Base-by-base conservation (phyloP, 2,329 filamentous ascomycete species). In the Claviceps capensis region DNA sequence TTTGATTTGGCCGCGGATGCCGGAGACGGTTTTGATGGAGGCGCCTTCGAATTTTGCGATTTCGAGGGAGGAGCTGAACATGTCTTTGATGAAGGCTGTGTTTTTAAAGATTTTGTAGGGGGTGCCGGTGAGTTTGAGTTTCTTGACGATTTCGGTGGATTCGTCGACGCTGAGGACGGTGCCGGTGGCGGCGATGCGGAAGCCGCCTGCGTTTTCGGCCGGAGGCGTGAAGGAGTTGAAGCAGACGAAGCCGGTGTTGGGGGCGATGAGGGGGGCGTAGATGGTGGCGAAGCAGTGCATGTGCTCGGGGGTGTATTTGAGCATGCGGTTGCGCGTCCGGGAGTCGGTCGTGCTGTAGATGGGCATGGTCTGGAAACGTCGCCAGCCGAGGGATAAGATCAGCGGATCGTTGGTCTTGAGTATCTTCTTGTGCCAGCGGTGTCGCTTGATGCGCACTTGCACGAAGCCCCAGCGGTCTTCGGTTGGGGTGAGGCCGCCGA, bases 31-130 rank as follows among this genome's bases (percentile, higher is more conserved):
- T 64, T 90, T 88, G 71, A 98, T 91, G 52, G 87, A 83, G 9
- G 93, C 93, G 53, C 93, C 93, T 72, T 98, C 93, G 63, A 98
- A 98, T 66, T 97, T 98, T 62, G 93, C 91, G 58, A 98, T 93
- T 66, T 98, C 93, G 43, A 98, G 82, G 0, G 88, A 78, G 0
- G 85, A 84, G 64, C 81, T 89, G 76, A 98, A 98, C 93, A 98
- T 98, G 71, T 95, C 88, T 68, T 93, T 94, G 72, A 98, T 89
- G 66, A 98, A 98, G 41, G 93, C 90, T 0, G 93, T 98, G 73
- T 98, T 98, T 71, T 95, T 95, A 81, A 94, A 97, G 69, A 97
- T 94, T 72, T 97, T 97, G 78, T 93, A 94, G 1, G 93, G 90
- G 47, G 81, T 77, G 54, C 93, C 93, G 0, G 89, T 96, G 48